Evolutionary conservation across 192 early-diverging fungal genomes (phyloP), one percentile per base, ranked within the genome.

Genomic region (Coemansia sp.): DNA sequence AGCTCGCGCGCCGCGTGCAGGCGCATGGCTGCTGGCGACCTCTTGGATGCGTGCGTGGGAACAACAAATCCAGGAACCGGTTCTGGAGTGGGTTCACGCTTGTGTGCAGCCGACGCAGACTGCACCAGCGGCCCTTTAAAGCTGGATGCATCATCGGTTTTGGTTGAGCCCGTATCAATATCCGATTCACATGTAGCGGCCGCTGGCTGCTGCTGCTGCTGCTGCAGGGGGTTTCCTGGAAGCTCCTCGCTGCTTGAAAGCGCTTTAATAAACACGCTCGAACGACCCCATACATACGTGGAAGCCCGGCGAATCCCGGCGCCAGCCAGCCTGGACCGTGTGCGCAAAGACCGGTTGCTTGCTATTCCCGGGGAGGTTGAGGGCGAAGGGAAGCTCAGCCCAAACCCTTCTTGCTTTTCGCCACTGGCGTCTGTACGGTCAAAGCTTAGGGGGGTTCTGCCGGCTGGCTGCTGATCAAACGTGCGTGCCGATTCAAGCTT

Each of bases 281-380:
- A 77, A 6, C 74, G 56, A 17, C 36, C 62, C 74, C 74, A 77
- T 10, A 70, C 63, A 30, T 77, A 77, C 12, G 74, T 77, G 11
- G 74, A 77, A 6, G 74, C 67, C 38, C 74, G 74, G 8, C 68
- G 43, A 9, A 77, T 70, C 8, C 74, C 74, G 30, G 62, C 68
- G 9, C 66, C 46, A 10, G 67, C 68, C 37, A 77, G 44, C 32
- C 45, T 70, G 31, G 74, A 77, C 23, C 74, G 59, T 11, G 53
- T 55, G 6, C 68, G 67, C 32, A 70, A 53, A 17, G 68, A 71
- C 11, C 73, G 66, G 51, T 38, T 56, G 26, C 62, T 60, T 36
- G 28, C 11, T 17, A 42, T 53, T 1, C 42, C 57, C 14, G 55
- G 56, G 7, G 67, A 70, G 7, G 46, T 43, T 9, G 46, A 30